Base-by-base conservation (phyloP, 495 filamentous ascomycete species). In the Geoglossum glabrum region DNA sequence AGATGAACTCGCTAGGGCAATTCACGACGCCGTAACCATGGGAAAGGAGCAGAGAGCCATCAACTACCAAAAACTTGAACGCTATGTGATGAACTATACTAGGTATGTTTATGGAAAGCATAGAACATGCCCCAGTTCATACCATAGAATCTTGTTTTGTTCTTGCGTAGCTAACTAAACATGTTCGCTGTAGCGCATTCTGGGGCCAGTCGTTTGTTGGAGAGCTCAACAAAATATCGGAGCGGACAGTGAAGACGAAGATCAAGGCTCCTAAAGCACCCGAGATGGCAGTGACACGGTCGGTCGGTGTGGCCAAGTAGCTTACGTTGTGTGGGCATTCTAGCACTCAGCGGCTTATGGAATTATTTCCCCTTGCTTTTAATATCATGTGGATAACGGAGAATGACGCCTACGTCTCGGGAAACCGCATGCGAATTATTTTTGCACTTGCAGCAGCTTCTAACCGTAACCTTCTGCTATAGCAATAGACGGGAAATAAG, bases 121-220 rank as follows among this genome's bases (percentile, higher is more conserved):
- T n/a, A 10, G 36, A 6, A 40, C 36, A 9, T 15, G 3, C 36
- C 15, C 17, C 23, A 59, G 8, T 50, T 27, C 36, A 34, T 9
- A 19, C 21, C 50, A n/a, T 52, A 15, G 40, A 59, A 17, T 10
- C 27, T 2, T 57, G 50, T 54, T 46, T 60, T 34, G 17, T 43
- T 49, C n/a, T n/a, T 0, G 8, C 26, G 10, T 4, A 31, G 13
- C 13, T n/a, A 15, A 21, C 33, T 21, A n/a, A n/a, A n/a, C n/a
- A n/a, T n/a, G 11, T 57, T 19, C 3, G 5, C 17, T 57, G 33
- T 55, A 93, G 87, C 70, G 86, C 90, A 11, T 96, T 93, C 81
- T 98, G 90, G 90, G 92, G 90, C n/a, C 78, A 90, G 65, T 87
- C 82, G 56, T 96, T 98, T 62, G 88, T 96, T 47, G 78, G 74